Base-by-base conservation (phyloP, 164 flowering plant species). In the Malania oleifera region DNA sequence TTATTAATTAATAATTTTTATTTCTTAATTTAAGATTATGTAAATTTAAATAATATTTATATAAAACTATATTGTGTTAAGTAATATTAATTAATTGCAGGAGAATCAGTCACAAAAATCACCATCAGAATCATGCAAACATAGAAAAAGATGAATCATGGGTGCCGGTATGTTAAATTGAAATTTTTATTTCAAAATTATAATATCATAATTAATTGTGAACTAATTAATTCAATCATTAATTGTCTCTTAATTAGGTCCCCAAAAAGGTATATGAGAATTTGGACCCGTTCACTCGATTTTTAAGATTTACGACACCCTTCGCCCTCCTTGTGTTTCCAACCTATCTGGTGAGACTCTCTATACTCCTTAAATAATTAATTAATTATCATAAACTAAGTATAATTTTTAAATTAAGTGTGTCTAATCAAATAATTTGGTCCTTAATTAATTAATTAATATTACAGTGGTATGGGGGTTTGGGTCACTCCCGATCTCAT, bases 31-130 rank as follows among this genome's bases (percentile, higher is more conserved):
- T 31, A 31, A 4, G 9, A 4, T 31, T 31, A 9, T 31, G 35
- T 31, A 31, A 4, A n/a, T n/a, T n/a, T n/a, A n/a, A 31, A 31
- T 31, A 9, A 31, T 4, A 4, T 31, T 31, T 9, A 31, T 31
- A 31, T 4, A 9, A 31, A 9, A 4, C 9, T 31, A 31, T 9
- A 31, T 31, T 31, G 9, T 31, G 9, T 9, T 31, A 31, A 31
- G 9, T 31, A 4, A 31, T 9, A 31, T 4, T 14, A 14, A 2
- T 8, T 39, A 39, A 40, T 11, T 11, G n/a, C 50, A 46, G 50
- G 50, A 52, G 55, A 52, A 52, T 52, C 12, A 52, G 55, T 37
- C 55, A 52, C 37, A 52, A 29, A 27, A 50, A 27, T 2, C 53
- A 50, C 53, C 53, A 50, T 13, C 53, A 50, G 29, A 50, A 50